Evolutionary conservation across 306 rosid genomes (phyloP).

Genomic region (Delonix regia): DNA sequence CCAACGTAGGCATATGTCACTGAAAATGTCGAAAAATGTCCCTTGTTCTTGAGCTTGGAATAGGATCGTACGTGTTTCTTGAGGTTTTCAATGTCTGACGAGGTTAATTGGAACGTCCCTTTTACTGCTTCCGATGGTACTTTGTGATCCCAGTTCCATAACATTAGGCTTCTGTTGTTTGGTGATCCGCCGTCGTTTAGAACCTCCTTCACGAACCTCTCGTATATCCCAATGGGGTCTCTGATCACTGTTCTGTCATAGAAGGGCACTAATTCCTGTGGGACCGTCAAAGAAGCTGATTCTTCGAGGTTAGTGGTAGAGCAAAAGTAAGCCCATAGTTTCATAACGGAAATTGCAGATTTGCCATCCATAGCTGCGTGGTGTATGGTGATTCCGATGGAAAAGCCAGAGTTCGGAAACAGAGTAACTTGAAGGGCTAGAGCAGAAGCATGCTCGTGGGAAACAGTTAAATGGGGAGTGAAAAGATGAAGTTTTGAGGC

Average conservation of each 20-base stretch:
- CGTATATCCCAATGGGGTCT: conserved; percentile 41
- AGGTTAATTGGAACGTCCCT: conserved; percentile 44
- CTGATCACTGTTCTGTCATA: conserved; percentile 45
- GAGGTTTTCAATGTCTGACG: conserved; percentile 30
- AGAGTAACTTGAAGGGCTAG: conserved; percentile 42
- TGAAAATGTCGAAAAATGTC: conserved; percentile 39
- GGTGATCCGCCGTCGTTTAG: conserved; percentile 16
- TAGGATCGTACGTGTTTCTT: conserved; percentile 21
- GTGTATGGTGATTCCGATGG: conserved; percentile 42
- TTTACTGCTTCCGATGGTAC: conserved; percentile 12
- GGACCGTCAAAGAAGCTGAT: not conserved
- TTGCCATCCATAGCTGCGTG: conserved; percentile 46
- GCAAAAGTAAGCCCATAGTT: conserved; percentile 53
- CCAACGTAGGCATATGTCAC: conserved; percentile 42
- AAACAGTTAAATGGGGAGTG: conserved; percentile 20
- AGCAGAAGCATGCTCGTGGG: conserved; percentile 23
- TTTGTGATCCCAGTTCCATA: conserved; percentile 1
- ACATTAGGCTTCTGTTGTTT: conserved; percentile 31
- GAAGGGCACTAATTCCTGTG: conserved; percentile 44
- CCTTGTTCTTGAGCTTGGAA: not conserved
- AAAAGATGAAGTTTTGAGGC: not conserved
- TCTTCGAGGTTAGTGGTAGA: not conserved
- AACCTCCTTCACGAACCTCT: conserved; percentile 26
- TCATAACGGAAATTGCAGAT: conserved; percentile 34
- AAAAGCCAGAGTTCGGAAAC: conserved; percentile 44